These are phyloP conservation scores for Meyerozyma guilliermondii DNA, from an alignment of 1,139 yeast species.

Conservation along the genomic window DNA sequence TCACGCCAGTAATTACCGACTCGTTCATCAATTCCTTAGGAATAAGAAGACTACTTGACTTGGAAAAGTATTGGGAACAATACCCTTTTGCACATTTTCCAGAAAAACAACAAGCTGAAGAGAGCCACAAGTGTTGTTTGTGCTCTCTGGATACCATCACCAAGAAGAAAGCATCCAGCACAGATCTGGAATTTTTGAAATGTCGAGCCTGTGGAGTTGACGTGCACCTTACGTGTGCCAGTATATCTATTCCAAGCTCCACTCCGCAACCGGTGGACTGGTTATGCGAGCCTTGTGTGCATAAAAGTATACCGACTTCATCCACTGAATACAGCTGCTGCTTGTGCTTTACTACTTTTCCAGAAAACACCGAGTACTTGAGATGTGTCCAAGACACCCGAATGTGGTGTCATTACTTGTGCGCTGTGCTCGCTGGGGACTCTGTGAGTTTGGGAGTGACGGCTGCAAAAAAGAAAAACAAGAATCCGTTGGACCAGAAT, in stretches of 20 bases:
- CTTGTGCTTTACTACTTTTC: constrained; percentile 51
- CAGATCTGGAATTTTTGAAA: constrained; percentile 30
- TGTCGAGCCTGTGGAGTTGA: constrained; percentile 69
- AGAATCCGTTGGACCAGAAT: neutral
- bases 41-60: neutral
- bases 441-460: neutral
- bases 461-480: constrained; percentile 4
- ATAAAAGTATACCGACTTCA: constrained; percentile 57
- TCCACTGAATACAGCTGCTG: constrained; percentile 61
- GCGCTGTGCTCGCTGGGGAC: constrained; percentile 51
- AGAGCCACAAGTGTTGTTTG: neutral
- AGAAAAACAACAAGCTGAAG: neutral
- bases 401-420: constrained; percentile 76
- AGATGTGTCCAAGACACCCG: constrained; percentile 62
- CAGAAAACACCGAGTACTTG: constrained; percentile 56
- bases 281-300: constrained; percentile 81
- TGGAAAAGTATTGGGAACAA: neutral
- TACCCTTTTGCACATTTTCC: neutral
- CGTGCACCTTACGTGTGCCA: constrained; percentile 73
- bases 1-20: constrained; percentile 2
- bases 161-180: neutral
- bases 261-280: constrained; percentile 41
- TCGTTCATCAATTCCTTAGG: neutral
- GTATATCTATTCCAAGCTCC: constrained; percentile 30
- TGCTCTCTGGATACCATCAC: neutral